These are phyloP conservation scores for Geum urbanum DNA, from an alignment of 306 rosid genomes.

Conservation along the genomic window DNA sequence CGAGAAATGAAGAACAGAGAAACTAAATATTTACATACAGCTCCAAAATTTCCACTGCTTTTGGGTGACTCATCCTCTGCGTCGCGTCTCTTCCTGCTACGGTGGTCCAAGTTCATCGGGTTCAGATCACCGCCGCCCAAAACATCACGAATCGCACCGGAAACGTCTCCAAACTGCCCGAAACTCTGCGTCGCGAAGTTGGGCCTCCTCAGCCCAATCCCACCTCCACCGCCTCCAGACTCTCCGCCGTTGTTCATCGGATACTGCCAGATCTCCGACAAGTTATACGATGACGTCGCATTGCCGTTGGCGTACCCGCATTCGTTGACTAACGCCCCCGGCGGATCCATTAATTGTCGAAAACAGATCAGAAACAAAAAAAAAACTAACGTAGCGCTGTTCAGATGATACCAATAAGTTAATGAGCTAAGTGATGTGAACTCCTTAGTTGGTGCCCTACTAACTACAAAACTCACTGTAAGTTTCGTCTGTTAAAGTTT, in stretches of 20 bases:
- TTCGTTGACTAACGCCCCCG: conserved; percentile 39
- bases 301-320: conserved; percentile 43
- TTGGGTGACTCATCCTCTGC: conserved; percentile 47
- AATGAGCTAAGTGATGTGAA: too few species aligned
- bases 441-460: conserved; percentile 53
- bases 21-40: conserved; percentile 33
- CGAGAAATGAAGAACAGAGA: not conserved
- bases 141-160: conserved; percentile 36
- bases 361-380: not conserved
- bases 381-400: not conserved
- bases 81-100: conserved; percentile 52
- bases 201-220: conserved; percentile 41
- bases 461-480: conserved; percentile 17
- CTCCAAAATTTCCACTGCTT: conserved; percentile 48
- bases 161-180: conserved; percentile 42
- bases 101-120: conserved; percentile 38
- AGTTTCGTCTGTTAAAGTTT: too few species aligned
- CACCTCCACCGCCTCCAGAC: conserved; percentile 41
- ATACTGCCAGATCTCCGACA: conserved; percentile 76
- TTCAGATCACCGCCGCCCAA: conserved; percentile 30
- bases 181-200: conserved; percentile 32
- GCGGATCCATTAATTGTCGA: conserved; percentile 63
- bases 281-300: conserved; percentile 46
- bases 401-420: not conserved
- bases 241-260: conserved; percentile 41